Conservation (phyloP, 2,329 filamentous ascomycete species). For the Trichophyton simii region DNA sequence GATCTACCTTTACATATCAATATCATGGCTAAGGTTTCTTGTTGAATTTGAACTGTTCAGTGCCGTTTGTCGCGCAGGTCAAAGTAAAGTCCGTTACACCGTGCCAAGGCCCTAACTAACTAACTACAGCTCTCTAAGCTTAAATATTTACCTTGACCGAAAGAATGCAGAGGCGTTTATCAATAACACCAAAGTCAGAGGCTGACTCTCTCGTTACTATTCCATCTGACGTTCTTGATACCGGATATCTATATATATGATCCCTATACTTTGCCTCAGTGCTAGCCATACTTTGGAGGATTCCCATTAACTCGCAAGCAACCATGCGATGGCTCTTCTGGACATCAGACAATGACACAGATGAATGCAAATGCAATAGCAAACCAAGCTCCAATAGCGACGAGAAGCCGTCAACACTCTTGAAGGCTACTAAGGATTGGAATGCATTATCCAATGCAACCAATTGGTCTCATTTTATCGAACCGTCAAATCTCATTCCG, state of each 20-base stretch:
- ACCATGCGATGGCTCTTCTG: slow-evolving; percentile 41
- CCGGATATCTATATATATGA: background rate
- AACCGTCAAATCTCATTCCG: slow-evolving; percentile 26
- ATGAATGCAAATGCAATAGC: background rate
- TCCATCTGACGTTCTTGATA: background rate
- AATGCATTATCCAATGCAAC: slow-evolving; percentile 32
- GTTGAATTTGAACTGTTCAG: background rate
- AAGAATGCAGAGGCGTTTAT: background rate
- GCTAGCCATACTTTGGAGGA: background rate
- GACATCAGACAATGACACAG: slow-evolving; percentile 18
- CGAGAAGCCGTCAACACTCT: background rate
- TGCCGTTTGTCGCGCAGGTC: background rate
- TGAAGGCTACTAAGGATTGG: slow-evolving; percentile 24
- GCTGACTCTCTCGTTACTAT: background rate
- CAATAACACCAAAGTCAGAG: background rate
- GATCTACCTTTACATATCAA: background rate
- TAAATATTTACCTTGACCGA: background rate
- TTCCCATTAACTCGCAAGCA: background rate
- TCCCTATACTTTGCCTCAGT: background rate
- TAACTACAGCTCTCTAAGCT: background rate
- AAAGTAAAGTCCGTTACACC: background rate
- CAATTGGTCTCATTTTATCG: slow-evolving; percentile 28
- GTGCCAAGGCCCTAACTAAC: background rate
- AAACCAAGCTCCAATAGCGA: background rate
- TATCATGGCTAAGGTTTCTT: background rate